Evolutionary conservation across 1,284 basidiomycete species (phyloP), one percentile per base, ranked within the genome.

Genomic region (Cerioporus squamosus): DNA sequence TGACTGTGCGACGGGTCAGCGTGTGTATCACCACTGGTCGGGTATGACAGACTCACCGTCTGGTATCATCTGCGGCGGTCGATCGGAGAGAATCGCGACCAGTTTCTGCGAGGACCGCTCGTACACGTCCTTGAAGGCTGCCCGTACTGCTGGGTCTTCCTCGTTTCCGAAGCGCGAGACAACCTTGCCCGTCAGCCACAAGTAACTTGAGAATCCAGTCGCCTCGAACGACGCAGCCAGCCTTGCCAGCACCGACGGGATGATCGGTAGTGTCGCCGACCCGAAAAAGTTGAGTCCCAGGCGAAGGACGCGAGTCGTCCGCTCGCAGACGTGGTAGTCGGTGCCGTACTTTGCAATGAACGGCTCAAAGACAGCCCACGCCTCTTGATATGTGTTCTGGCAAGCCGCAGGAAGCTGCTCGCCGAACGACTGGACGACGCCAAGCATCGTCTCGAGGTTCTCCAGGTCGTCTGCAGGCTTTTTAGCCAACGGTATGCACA

Each of bases 111-210:
- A 95, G 15, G 88, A 83, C 33, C 83, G 78, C 69, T 95, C 93
- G 67, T 90, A 94, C n/a, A 89, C 75, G 29, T 82, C 80, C 58
- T 80, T 78, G 64, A 93, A 84, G 5, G 87, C 77, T 12, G 73
- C 77, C 31, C 82, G 84, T 23, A 93, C 71, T 38, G 71, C 65
- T 9, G 76, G 66, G 65, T 85, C 78, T 49, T 84, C 80, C 64
- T 87, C 82, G 55, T 86, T 79, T 36, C 90, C 91, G 71, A 93
- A 96, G 63, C 84, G 81, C 36, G 81, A 79, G 14, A 94, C 81
- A 22, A 91, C 77, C 74, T 97, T 97, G 48, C 94, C 91, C 17
- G 88, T 87, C 62, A 99, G 95, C 97, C 97, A 99, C 14, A 98
- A 75, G 74, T 95, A 98, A 65, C 93, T 91, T 1, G 96, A 86